Conservation (phyloP, 306 rosid species). For the Rubus parviflorus region DNA sequence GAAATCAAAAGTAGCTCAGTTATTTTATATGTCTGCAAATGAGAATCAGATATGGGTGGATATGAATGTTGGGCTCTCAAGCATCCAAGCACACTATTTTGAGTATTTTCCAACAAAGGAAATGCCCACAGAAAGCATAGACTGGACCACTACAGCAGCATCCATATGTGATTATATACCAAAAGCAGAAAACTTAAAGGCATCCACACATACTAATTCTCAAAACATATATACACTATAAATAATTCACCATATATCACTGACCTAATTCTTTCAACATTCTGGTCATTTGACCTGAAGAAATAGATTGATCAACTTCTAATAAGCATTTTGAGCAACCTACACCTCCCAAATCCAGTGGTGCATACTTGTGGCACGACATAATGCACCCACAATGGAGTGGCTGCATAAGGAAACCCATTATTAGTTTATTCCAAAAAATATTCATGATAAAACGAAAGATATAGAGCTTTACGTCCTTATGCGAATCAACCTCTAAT, state of each 20-base stretch:
- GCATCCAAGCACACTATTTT: constrained; percentile 3
- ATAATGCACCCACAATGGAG: constrained; percentile 37
- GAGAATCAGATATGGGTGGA: background rate
- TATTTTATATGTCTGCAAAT: background rate
- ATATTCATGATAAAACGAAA: background rate
- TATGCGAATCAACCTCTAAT: background rate
- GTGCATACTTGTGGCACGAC: constrained; percentile 7
- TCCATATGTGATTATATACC: too few species aligned
- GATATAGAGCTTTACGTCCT: background rate
- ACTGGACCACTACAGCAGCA: background rate
- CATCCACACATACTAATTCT: background rate
- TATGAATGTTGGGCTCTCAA: background rate
- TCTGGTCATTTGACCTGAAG: constrained; percentile 3
- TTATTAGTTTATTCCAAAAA: background rate
- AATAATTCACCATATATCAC: constrained; percentile 16
- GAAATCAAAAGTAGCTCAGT: background rate
- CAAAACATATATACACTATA: background rate
- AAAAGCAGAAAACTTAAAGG: background rate
- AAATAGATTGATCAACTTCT: background rate
- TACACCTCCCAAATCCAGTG: constrained; percentile 20
- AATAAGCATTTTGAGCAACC: constrained; percentile 29
- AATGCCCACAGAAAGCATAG: background rate
- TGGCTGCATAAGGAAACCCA: constrained; percentile 22
- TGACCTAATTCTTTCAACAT: constrained; percentile 1
- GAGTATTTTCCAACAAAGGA: background rate